These are phyloP conservation scores for Candida khao-thaluensis DNA, from an alignment of 805 yeast genomes.

Conservation along the genomic window DNA sequence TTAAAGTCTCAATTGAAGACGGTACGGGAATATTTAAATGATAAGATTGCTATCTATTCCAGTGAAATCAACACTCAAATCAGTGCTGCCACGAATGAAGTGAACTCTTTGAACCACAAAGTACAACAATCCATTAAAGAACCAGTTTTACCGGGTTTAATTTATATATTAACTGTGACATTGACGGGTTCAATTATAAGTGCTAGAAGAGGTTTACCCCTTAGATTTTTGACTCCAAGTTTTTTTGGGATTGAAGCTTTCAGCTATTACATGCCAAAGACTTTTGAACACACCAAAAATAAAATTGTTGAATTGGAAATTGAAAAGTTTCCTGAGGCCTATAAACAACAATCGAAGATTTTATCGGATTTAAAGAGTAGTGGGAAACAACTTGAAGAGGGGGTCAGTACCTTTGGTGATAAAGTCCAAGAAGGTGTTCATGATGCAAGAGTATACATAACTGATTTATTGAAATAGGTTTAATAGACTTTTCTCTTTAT, in stretches of 20 bases:
- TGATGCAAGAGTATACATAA: slow-evolving; percentile 21
- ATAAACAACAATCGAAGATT: slow-evolving; percentile 24
- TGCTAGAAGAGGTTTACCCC: slow-evolving; percentile 45
- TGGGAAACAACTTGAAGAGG: slow-evolving; percentile 10
- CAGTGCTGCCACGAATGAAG: slow-evolving; percentile 48
- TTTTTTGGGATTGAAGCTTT: slow-evolving; percentile 45
- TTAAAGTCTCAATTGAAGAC: slow-evolving; percentile 44
- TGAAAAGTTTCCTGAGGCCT: slow-evolving; percentile 31
- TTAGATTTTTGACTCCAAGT: slow-evolving; percentile 53
- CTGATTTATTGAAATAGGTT: slow-evolving; percentile 13
- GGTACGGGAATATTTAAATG: slow-evolving; percentile 38
- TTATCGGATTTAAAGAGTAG: slow-evolving; percentile 12
- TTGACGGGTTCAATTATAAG: slow-evolving; percentile 57
- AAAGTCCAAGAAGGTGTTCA: slow-evolving; percentile 24
- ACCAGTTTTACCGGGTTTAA: slow-evolving; percentile 54
- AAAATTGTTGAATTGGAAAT: slow-evolving; percentile 27
- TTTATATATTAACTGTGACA: slow-evolving; percentile 54
- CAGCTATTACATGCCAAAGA: slow-evolving; percentile 52
- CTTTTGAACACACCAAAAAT: slow-evolving; percentile 34
- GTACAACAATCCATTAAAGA: slow-evolving; percentile 43
- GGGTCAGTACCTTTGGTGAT: slow-evolving; percentile 14
- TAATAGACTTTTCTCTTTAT: no score
- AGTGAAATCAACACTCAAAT: slow-evolving; percentile 49
- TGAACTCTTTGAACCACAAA: slow-evolving; percentile 25
- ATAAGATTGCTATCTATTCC: slow-evolving; percentile 32